Base-by-base conservation (phyloP, 345 rosid genomes). In the Lenwebbia sp. region DNA sequence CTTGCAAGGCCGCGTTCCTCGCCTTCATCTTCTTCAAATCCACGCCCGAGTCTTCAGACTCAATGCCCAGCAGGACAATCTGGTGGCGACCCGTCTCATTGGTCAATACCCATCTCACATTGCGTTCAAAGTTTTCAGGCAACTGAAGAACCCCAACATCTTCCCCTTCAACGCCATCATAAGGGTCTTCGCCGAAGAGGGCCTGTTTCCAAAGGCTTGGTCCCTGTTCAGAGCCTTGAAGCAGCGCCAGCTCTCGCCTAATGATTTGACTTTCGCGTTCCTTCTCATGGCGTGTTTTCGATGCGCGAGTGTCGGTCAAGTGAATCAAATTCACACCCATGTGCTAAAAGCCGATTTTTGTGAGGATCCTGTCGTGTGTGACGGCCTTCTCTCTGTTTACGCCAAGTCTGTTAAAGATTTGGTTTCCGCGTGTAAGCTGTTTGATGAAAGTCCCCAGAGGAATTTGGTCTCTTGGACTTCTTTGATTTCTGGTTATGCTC, bases 161-260 rank as follows among this genome's bases (percentile, higher is more conserved):
- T 91, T 90, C 88, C 93, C 93, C 2, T 91, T 85, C 88, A 91
- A 91, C 81, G 91, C 93, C 88, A 90, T 91, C 53, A 87, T 91
- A 83, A 90, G 92, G 88, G 89, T 89, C 85, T 85, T 86, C 3
- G 91, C 88, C 50, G 83, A 88, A 25, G 86, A 87, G 83, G 88
- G 89, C 54, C 54, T 12, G 44, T 85, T 65, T 74, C 65, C 10
- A 15, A 56, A 83, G 11, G 85, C 90, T 15, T 86, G 88, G 28
- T 54, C 87, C 84, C 30, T 88, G 81, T 91, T 91, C 88, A 86
- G 83, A 12, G 53, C 26, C 54, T 81, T 90, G 50, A 91, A 86
- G 85, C 82, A 6, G 82, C 86, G 60, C 23, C 22, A 22, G 22
- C 83, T 89, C 83, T 88, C 60, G 53, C 93, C 91, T 11, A 91